Evolutionary conservation across 139 green algal genomes (phyloP).

Genomic region (Edaphochlamys debaryana): DNA sequence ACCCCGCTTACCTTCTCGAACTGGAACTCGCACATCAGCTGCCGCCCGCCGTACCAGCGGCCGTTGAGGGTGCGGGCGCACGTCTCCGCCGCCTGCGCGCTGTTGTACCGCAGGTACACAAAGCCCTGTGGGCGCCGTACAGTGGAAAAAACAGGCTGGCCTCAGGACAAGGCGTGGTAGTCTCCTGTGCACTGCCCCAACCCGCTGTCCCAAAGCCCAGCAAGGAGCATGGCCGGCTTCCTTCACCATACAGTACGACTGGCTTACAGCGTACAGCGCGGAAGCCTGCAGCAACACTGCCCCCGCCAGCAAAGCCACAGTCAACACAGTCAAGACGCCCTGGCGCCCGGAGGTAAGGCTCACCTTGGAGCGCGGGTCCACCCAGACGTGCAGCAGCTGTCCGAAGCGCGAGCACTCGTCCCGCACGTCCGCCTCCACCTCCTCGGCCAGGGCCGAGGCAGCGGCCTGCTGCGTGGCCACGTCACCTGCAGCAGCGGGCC

Average conservation of each 20-base stretch:
- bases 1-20: constrained; percentile 57
- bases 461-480: constrained; percentile 59
- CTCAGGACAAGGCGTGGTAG: no score
- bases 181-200: no score
- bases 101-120: constrained; percentile 91
- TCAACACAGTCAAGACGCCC: no score
- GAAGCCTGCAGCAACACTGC: no score
- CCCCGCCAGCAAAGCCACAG: no score
- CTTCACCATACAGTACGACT: no score
- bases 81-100: constrained; percentile 60
- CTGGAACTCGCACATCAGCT: constrained; percentile 88
- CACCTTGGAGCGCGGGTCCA: constrained; percentile 84
- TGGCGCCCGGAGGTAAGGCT: no score
- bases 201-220: no score
- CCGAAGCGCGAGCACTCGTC: constrained; percentile 93
- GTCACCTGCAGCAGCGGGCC: no score
- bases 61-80: constrained; percentile 83
- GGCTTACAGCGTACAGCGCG: no score
- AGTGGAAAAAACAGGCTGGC: background rate
- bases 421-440: constrained; percentile 88
- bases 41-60: constrained; percentile 60
- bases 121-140: constrained; percentile 70
- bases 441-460: constrained; percentile 80
- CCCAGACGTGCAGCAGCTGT: constrained; percentile 78
- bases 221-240: no score